Conservation (phyloP, 805 yeast genomes). For the Candida ulmi region DNA sequence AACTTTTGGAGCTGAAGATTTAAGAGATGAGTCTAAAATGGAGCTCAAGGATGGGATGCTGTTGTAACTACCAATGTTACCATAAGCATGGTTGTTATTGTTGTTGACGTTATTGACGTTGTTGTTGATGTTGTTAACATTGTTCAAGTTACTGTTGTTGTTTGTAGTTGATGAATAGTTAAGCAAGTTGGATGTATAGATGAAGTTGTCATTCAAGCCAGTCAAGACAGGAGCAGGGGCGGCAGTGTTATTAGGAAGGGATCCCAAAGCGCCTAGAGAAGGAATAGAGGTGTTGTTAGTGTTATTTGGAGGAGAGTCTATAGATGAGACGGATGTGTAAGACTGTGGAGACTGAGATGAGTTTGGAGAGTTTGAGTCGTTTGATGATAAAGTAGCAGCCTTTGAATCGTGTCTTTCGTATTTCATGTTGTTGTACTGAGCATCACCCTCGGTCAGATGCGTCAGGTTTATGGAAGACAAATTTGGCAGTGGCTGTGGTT, state of each 20-base stretch:
- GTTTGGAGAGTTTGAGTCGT: constrained; percentile 22
- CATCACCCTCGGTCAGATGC: neutral
- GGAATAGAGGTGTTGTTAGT: neutral
- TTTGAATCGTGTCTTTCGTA: constrained; percentile 12
- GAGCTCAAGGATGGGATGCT: constrained; percentile 22
- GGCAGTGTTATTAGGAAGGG: neutral
- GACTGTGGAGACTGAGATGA: constrained; percentile 23
- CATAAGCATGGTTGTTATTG: neutral
- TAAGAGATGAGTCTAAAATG: constrained; percentile 16
- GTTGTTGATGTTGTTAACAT: neutral
- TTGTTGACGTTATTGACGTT: neutral
- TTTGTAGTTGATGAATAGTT: too few species aligned
- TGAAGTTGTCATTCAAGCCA: neutral
- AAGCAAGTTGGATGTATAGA: neutral
- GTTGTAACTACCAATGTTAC: constrained; percentile 6
- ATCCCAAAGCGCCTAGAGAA: neutral
- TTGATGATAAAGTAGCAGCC: constrained; percentile 16
- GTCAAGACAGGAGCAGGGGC: neutral
- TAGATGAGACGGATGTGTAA: constrained; percentile 20
- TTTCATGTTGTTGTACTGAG: neutral
- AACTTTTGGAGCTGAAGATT: constrained; percentile 9
- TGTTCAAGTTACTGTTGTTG: neutral
- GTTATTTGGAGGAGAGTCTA: constrained; percentile 18
- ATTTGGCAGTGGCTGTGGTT: constrained; percentile 6
- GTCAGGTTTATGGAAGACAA: constrained; percentile 20